Evolutionary conservation across 2,329 filamentous ascomycete species (phyloP), one percentile per base, ranked within the genome.

Genomic region (Beauveria scarabaeidicola): DNA sequence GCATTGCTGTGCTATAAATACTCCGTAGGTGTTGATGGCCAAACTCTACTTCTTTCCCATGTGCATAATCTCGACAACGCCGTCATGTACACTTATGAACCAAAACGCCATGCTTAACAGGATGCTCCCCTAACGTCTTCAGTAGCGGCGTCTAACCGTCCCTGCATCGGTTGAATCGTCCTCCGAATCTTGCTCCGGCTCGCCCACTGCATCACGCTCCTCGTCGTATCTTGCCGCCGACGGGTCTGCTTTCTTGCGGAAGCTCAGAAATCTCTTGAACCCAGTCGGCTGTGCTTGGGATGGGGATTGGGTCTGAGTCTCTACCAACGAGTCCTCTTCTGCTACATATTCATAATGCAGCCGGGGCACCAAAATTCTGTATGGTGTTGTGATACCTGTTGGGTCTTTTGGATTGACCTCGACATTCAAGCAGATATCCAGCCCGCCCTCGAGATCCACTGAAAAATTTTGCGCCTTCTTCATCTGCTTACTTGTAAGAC

Each of bases 381-480:
- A 99, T 9, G 91, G 90, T 54, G 85, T 83, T 0, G 94, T 99
- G 64, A 90, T 91, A 15, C 94, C 95, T 0, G 89, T 82, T 0
- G 94, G 93, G 66, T 99, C 91, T 63, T 84, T 85, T 48, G 89
- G 83, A 66, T 88, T 91, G 62, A 97, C 85, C 74, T 99, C 94
- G 63, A 96, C 85, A 66, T 97, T 96, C 47, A 99, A 74, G 54
- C 85, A 89, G 40, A 99, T 87, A 64, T 97, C 91, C 10, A 99
- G 77, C 0, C 91, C 91, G 32, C 88, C 88, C 69, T 94, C 84
- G 0, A 97, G 78, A 68, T 96, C 85, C 61, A 97, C 82, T 10
- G 82, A 79, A 47, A 78, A 77, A 19, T 77, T 77, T 44, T 80
- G 77, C 2, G 77, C 71, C 63, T 81, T 80, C 66, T 78, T 80